Evolutionary conservation across 257 asterid genomes (phyloP).

Genomic region (Datura wrightii): DNA sequence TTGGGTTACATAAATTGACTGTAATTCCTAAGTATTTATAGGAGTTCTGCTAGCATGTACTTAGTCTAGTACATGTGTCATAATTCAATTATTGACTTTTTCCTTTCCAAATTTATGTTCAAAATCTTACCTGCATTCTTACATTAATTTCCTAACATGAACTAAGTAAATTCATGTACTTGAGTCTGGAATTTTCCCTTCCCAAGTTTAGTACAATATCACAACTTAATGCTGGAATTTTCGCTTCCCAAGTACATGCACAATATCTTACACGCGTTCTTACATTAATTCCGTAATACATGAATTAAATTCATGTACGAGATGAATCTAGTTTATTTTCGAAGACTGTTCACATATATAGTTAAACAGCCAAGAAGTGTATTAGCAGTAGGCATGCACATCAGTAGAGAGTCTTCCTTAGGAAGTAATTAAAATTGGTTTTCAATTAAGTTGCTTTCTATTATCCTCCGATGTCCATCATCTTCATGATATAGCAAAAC

Average conservation of each 20-base stretch:
- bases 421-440: neutral
- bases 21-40: neutral
- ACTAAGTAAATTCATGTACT: too few species aligned
- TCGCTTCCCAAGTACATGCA: neutral
- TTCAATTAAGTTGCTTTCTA: neutral
- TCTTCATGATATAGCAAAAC: neutral
- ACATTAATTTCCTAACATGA: neutral
- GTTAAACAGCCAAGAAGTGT: neutral
- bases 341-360: neutral
- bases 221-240: neutral
- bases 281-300: neutral
- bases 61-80: neutral
- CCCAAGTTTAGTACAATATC: neutral
- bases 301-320: neutral
- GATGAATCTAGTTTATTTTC: neutral
- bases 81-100: neutral
- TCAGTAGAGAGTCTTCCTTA: neutral
- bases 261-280: neutral
- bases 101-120: neutral
- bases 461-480: neutral
- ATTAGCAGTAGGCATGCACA: neutral
- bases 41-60: neutral
- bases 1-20: neutral
- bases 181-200: neutral
- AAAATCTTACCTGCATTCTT: constrained; percentile 6